Base-by-base conservation (phyloP, 2,329 filamentous ascomycete species). In the Hypomyces perniciosus region DNA sequence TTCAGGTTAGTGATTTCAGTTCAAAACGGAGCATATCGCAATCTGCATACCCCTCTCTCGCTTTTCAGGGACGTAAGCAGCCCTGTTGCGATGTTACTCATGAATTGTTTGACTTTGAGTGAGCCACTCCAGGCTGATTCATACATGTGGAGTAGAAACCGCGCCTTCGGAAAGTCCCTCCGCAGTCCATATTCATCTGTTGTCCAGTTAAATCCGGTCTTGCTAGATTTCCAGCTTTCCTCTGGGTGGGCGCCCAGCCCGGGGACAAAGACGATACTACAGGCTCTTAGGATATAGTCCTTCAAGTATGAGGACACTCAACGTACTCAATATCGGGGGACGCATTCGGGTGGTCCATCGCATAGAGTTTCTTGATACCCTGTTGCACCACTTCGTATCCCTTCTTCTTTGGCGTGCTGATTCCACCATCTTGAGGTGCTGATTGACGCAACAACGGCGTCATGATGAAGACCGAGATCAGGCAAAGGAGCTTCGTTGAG, bases 31-130 rank as follows among this genome's bases (percentile, higher is more conserved):
- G n/a, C n/a, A n/a, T n/a, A n/a, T n/a, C 26, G 27, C n/a, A 12
- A 13, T 26, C 7, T 4, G 27, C 52, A 5, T 47, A 70, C 70
- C 51, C 70, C 62, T 61, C 70, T 64, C 31, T 65, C 63, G 9
- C 55, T 64, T 9, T 61, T 61, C 20, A 73, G 47, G 0, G 64
- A 64, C 27, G 62, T 63, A 4, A 73, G 58, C 10, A 73, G 56
- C 3, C 61, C 65, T 53, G 62, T 65, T 1, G 70, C 67, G 44
- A 73, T 56, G 49, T 72, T 72, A 5, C 58, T 46, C 50, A 73
- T 67, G 30, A 67, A 70, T 38, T 72, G 69, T 54, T 68, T 69
- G n/a, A 73, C 68, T 45, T 70, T 71, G 31, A 72, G 59, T 4
- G 62, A 50, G 1, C 70, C 70, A 2, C 54, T 61, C 71, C 71